Evolutionary conservation across 2,329 filamentous ascomycete genomes (phyloP).

Genomic region (Diaporthe humulicola): DNA sequence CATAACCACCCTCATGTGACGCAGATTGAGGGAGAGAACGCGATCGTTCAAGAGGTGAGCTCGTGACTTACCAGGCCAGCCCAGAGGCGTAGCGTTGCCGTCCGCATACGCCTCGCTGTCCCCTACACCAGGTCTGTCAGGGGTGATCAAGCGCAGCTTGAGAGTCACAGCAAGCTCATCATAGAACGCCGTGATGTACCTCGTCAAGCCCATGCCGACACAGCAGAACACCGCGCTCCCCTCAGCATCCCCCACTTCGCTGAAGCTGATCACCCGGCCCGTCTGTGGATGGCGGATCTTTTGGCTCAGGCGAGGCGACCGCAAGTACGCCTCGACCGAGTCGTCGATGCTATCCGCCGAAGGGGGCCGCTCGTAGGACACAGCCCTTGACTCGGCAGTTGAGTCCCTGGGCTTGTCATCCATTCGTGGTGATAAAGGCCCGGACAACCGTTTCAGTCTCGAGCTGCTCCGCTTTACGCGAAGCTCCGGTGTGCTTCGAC

Average conservation of each 20-base stretch:
- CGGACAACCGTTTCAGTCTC: slow-evolving; percentile 70
- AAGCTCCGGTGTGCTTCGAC: slow-evolving; percentile 62
- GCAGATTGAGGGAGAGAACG: background rate
- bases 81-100: slow-evolving; percentile 85
- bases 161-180: slow-evolving; percentile 93
- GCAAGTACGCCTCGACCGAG: slow-evolving; percentile 87
- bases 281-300: slow-evolving; percentile 89
- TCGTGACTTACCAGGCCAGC: slow-evolving; percentile 83
- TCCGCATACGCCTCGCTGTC: slow-evolving; percentile 90
- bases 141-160: slow-evolving; percentile 90
- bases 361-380: slow-evolving; percentile 78
- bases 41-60: slow-evolving; percentile 32
- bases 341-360: slow-evolving; percentile 91
- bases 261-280: slow-evolving; percentile 92
- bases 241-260: slow-evolving; percentile 92
- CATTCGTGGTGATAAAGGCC: slow-evolving; percentile 56
- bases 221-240: slow-evolving; percentile 96
- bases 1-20: background rate
- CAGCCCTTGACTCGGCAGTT: slow-evolving; percentile 40
- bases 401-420: slow-evolving; percentile 49
- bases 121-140: slow-evolving; percentile 93
- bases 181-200: slow-evolving; percentile 97
- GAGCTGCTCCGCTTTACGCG: slow-evolving; percentile 68
- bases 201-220: slow-evolving; percentile 96
- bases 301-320: slow-evolving; percentile 86